Conservation (phyloP, 2,329 filamentous ascomycete species). For the Aureobasidium lini region DNA sequence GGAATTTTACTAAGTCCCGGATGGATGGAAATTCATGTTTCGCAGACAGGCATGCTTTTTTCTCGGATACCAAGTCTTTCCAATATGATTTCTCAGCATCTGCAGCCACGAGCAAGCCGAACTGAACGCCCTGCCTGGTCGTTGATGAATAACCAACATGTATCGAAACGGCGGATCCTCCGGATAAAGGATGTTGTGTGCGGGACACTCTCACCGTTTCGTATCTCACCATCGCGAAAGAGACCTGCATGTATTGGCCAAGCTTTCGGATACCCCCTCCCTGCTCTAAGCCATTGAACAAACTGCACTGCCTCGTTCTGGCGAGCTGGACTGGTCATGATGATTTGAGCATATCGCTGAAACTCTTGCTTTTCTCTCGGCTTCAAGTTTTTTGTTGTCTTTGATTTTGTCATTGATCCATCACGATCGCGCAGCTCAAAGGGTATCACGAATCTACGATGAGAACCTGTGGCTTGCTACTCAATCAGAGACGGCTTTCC, state of each 20-base stretch:
- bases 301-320: not conserved
- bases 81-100: not conserved
- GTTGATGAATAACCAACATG: not conserved
- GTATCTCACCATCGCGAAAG: not conserved
- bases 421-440: not conserved
- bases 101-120: constrained; percentile 1
- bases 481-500: too few species aligned
- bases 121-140: not conserved
- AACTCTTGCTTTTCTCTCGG: not conserved
- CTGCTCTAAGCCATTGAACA: not conserved
- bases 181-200: not conserved
- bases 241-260: not conserved
- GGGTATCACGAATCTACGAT: too few species aligned
- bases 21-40: not conserved
- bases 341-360: not conserved
- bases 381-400: too few species aligned
- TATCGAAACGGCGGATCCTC: not conserved
- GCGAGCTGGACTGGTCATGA: not conserved
- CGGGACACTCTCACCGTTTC: not conserved
- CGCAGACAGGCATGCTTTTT: not conserved
- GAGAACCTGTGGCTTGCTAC: too few species aligned
- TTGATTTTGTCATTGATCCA: not conserved
- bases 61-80: not conserved
- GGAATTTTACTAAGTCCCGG: not conserved
- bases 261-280: not conserved